Evolutionary conservation across 495 filamentous ascomycete genomes (phyloP).

Genomic region (Staphylotrichum tortipilum): DNA sequence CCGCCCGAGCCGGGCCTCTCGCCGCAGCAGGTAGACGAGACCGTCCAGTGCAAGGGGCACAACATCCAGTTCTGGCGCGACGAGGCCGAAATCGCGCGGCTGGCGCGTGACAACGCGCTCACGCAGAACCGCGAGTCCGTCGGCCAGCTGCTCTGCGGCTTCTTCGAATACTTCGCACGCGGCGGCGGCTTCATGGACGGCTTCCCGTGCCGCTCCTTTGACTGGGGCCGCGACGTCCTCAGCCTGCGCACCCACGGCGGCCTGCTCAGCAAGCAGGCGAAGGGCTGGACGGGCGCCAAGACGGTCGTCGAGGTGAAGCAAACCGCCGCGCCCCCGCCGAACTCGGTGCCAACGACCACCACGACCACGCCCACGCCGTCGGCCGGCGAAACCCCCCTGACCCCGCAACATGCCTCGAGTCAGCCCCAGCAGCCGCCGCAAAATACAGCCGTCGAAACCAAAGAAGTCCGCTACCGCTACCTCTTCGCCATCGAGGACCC

Average conservation of each 20-base stretch:
- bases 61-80: conserved; percentile 61
- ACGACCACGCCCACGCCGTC: background rate
- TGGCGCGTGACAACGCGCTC: conserved; percentile 42
- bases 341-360: background rate
- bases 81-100: conserved; percentile 49
- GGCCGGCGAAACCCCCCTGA: background rate
- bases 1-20: conserved; percentile 31
- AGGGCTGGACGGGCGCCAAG: conserved; percentile 70
- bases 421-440: background rate
- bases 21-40: conserved; percentile 33
- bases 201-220: conserved; percentile 42
- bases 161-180: conserved; percentile 74
- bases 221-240: conserved; percentile 62
- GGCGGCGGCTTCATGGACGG: conserved; percentile 35
- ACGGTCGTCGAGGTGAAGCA: conserved; percentile 35
- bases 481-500: conserved; percentile 83
- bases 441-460: conserved; percentile 29
- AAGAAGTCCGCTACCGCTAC: conserved; percentile 66
- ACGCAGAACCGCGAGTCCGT: conserved; percentile 53
- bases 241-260: conserved; percentile 64
- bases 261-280: conserved; percentile 56
- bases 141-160: conserved; percentile 59
- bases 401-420: background rate
- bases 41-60: conserved; percentile 43
- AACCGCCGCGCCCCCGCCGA: background rate